Base-by-base conservation (phyloP, 2,329 filamentous ascomycete species). In the Cladophialophora psammophila region DNA sequence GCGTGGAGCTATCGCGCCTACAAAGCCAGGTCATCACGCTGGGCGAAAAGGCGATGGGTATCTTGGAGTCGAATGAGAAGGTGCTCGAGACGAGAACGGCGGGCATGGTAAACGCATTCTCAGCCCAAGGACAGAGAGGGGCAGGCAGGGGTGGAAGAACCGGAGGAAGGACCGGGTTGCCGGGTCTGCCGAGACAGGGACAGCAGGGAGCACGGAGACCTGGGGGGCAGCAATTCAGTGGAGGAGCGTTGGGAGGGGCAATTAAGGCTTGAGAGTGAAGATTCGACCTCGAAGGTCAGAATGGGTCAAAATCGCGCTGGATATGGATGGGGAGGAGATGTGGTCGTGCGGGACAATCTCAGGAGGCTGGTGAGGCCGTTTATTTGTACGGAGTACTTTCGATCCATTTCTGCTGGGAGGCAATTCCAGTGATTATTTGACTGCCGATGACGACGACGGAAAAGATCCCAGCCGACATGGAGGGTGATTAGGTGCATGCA, bases 1-100 rank as follows among this genome's bases (percentile, higher is more conserved):
- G 95, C 67, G 95, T 99, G 70, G 96, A 99, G 86, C 88, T 99
- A 72, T 97, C 93, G 77, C 90, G 96, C 74, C 88, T 99, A 72
- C 95, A 99, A 83, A 97, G 92, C 79, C 86, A 99, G 76, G 94
- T 96, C 36, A 89, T 99, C 72, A 95, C 94, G 9, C 86, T 99
- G 60, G 93, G 92, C 67, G 95, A 99, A 84, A 99, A 98, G 87
- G 94, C 95, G 66, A 96, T 93, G 78, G 89, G 90, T 61, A 90
- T 99, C 68, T 97, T 98, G 77, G 96, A 99, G 86, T 90, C 90
- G 74, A 99, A 99, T 83, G 95, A 99, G 85, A 90, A 96, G 80
- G 96, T 94, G 31, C 87, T 99, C 74, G 95, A 99, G 85, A 94
- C 97, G 80, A 89, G 95, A 78, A 98, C 96, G 74, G 93, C 97